Evolutionary conservation across 495 filamentous ascomycete species (phyloP).

Genomic region (Podospora tetraspora): DNA sequence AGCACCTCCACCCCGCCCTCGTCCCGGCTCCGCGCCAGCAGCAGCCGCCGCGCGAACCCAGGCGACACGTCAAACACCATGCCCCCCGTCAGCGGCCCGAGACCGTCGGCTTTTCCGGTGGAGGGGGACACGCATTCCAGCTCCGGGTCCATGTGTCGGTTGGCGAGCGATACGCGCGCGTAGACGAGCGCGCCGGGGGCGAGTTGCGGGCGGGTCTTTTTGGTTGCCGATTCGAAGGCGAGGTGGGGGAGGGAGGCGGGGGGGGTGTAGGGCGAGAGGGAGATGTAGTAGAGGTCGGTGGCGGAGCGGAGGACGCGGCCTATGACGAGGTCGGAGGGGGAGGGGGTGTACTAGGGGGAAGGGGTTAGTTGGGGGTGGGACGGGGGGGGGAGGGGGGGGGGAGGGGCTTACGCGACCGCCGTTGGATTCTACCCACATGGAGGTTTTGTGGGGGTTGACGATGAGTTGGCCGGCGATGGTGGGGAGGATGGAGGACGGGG

Average conservation of each 20-base stretch:
- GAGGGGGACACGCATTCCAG: slow-evolving; percentile 79
- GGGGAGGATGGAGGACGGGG: slow-evolving; percentile 63
- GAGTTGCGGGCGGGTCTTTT: slow-evolving; percentile 83
- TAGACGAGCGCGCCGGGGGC: slow-evolving; percentile 73
- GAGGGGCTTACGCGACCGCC: slow-evolving; percentile 50
- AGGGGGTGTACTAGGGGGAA: slow-evolving; percentile 67
- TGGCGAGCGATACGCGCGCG: slow-evolving; percentile 68
- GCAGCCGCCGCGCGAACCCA: slow-evolving; percentile 72
- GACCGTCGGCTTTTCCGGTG: slow-evolving; percentile 83
- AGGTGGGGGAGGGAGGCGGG: slow-evolving; percentile 77
- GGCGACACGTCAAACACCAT: slow-evolving; percentile 80
- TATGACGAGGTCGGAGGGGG: slow-evolving; percentile 73
- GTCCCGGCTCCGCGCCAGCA: slow-evolving; percentile 58
- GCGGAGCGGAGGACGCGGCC: slow-evolving; percentile 72
- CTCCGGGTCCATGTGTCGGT: slow-evolving; percentile 80
- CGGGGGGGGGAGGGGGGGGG: neutral
- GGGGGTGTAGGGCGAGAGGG: slow-evolving; percentile 57
- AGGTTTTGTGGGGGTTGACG: slow-evolving; percentile 71
- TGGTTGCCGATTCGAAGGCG: slow-evolving; percentile 83
- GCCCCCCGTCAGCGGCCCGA: slow-evolving; percentile 79
- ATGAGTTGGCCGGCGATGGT: slow-evolving; percentile 75
- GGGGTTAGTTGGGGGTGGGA: neutral
- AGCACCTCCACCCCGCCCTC: slow-evolving; percentile 67
- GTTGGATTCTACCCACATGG: slow-evolving; percentile 69
- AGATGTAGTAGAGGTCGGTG: slow-evolving; percentile 65